Conservation (phyloP, 306 rosid species). For the Ochetophila trinervis region DNA sequence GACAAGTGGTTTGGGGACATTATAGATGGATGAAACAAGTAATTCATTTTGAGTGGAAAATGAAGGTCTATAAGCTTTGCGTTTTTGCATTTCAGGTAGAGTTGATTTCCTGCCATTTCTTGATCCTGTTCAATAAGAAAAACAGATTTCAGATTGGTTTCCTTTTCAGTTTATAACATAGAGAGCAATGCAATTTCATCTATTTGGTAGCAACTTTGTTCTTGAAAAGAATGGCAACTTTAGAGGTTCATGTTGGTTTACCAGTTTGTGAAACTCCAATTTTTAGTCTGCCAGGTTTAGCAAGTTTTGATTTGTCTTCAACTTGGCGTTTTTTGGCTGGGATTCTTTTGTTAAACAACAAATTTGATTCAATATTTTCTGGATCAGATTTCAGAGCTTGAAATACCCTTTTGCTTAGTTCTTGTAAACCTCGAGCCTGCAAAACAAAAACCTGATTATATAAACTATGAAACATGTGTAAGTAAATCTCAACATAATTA, state of each 20-base stretch:
- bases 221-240: background rate
- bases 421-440: constrained; percentile 35
- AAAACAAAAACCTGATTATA: background rate
- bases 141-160: background rate
- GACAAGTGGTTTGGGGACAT: background rate
- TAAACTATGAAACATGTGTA: background rate
- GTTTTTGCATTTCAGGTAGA: constrained; percentile 4
- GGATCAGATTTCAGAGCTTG: constrained; percentile 28
- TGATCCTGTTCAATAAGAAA: constrained; percentile 21
- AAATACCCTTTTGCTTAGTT: constrained; percentile 22
- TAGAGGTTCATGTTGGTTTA: background rate
- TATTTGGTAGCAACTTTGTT: background rate
- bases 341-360: constrained; percentile 9
- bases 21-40: constrained; percentile 4
- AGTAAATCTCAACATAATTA: background rate
- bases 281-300: background rate
- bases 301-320: constrained; percentile 10
- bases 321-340: constrained; percentile 4
- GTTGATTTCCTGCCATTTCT: constrained; percentile 13
- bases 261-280: constrained; percentile 7
- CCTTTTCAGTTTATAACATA: background rate
- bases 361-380: constrained; percentile 10
- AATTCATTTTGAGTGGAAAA: constrained; percentile 17
- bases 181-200: background rate
- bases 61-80: constrained; percentile 12